phyloP scores from a whole-genome alignment of 2,329 filamentous ascomycete genomes.

The Aspergillus hortae region DNA sequence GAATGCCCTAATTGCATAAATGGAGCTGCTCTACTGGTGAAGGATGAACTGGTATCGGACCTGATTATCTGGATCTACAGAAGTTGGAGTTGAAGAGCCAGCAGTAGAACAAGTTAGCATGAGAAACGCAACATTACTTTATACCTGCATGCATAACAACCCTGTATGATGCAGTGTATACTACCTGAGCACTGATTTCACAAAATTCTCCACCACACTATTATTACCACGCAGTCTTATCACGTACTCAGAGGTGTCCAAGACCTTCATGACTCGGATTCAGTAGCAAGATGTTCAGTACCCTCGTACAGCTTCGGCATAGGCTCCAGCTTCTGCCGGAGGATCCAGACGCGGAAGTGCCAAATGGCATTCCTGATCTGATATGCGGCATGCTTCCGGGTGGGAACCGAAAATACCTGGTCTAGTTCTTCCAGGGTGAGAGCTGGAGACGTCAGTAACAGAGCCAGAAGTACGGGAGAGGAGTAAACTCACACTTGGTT shows the following conservation, averaged over 20 bases:
- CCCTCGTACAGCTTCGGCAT: conserved; percentile 29
- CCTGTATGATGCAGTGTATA: no score
- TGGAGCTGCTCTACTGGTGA: no score
- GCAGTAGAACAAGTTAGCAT: no score
- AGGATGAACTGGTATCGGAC: no score
- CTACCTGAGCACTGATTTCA: background rate
- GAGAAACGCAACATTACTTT: no score
- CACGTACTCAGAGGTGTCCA: background rate
- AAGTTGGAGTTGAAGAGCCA: no score
- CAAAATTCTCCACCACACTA: background rate
- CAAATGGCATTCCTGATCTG: conserved; percentile 37
- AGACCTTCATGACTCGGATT: no score
- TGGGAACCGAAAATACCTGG: conserved; percentile 53
- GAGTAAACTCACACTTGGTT: conserved; percentile 36
- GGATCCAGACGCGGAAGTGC: conserved; percentile 39
- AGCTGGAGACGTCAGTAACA: conserved; percentile 20
- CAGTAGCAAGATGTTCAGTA: conserved; percentile 18
- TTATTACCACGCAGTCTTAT: background rate
- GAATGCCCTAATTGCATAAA: no score
- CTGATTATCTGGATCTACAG: no score
- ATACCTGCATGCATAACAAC: no score
- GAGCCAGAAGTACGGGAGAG: background rate
- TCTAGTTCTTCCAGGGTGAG: conserved; percentile 47
- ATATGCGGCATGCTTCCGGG: conserved; percentile 40
- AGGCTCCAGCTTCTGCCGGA: conserved; percentile 23